phyloP scores from a whole-genome alignment of 108 stramenopile species.

The Skeletonema costatum region DNA sequence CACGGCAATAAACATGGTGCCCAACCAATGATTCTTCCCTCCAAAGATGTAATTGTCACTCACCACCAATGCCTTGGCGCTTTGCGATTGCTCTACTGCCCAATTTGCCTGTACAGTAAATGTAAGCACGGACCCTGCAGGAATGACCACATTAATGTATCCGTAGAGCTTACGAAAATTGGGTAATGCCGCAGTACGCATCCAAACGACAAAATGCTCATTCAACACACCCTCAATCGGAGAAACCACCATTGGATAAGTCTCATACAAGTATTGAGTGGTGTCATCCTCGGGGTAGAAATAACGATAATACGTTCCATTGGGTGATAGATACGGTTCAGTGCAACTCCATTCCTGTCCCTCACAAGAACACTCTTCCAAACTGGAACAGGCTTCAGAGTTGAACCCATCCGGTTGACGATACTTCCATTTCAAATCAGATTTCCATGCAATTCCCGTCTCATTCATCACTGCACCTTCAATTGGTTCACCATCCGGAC shows the following conservation, averaged over 20 bases:
- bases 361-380: conserved; percentile 63
- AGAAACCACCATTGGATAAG: conserved; percentile 77
- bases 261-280: conserved; percentile 86
- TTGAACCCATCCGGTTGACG: conserved; percentile 81
- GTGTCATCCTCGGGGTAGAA: conserved; percentile 88
- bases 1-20: conserved; percentile 78
- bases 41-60: conserved; percentile 86
- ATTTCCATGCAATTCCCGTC: conserved; percentile 94
- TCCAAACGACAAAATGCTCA: conserved; percentile 99
- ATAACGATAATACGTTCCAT: conserved; percentile 78
- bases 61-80: conserved; percentile 88
- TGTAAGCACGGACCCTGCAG: conserved; percentile 62
- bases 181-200: conserved; percentile 93
- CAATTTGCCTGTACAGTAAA: conserved; percentile 90
- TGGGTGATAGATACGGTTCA: conserved; percentile 53
- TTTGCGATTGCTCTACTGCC: conserved; percentile 82
- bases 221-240: conserved; percentile 92
- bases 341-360: conserved; percentile 65
- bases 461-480: conserved; percentile 73
- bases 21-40: conserved; percentile 89
- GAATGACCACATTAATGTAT: conserved; percentile 85
- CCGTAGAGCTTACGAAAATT: conserved; percentile 98
- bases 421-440: conserved; percentile 91
- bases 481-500: conserved; percentile 35
- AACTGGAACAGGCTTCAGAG: conserved; percentile 55